A percentile compares a stretch with the other conserved stretches of the same genome.
Evolutionary conservation across 345 rosid species (phyloP).

Genomic region (Acer campestre): DNA sequence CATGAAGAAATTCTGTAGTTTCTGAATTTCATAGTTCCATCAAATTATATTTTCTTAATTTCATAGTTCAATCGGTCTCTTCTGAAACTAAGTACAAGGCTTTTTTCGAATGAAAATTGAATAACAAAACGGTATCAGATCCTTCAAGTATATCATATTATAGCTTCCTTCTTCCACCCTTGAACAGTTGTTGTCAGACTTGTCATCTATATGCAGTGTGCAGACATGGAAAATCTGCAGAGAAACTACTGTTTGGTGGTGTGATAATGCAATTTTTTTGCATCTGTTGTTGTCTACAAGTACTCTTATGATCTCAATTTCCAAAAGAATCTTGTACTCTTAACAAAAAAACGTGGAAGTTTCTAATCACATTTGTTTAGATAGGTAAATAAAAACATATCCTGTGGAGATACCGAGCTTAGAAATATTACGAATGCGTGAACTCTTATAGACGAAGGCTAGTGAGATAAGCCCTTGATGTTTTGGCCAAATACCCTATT

Average conservation of each 20-base stretch:
- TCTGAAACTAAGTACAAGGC: background rate
- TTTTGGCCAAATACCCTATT: too few species aligned
- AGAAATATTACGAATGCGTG: too few species aligned
- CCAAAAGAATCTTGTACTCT: background rate
- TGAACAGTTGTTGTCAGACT: constrained; percentile 40
- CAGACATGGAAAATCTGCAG: background rate
- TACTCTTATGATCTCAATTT: background rate
- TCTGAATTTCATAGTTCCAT: too few species aligned
- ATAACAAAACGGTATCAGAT: background rate
- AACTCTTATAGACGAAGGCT: too few species aligned
- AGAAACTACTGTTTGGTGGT: background rate
- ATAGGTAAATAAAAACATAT: background rate
- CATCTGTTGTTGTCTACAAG: background rate
- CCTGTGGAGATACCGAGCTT: too few species aligned
- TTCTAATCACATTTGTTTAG: background rate
- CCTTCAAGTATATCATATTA: background rate
- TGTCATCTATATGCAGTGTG: constrained; percentile 13
- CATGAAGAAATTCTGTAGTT: too few species aligned
- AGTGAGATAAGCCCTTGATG: too few species aligned
- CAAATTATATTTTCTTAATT: too few species aligned
- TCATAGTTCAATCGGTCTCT: background rate
- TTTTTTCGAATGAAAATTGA: background rate
- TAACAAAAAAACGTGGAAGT: background rate
- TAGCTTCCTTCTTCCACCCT: constrained; percentile 11
- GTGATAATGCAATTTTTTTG: background rate